phyloP scores from a whole-genome alignment of 768 basidiomycete genomes.

The Tubosaeta brunneosetosa region DNA sequence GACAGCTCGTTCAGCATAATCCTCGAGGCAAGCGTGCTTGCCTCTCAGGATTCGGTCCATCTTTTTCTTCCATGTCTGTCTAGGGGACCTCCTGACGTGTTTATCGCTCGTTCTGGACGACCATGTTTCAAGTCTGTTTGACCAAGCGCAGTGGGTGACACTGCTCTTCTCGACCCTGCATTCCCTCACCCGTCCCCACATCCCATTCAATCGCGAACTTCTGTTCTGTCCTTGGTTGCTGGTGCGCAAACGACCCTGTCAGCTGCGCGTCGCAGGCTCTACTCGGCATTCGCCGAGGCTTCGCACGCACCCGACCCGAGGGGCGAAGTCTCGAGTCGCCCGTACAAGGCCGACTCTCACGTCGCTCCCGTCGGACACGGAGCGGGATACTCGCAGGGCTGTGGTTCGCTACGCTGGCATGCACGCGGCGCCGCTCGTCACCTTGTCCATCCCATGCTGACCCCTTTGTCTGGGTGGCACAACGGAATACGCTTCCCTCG shows the following conservation, averaged over 20 bases:
- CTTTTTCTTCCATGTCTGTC: too few species aligned
- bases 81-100: neutral
- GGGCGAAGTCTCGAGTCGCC: neutral
- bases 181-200: neutral
- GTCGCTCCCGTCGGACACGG: neutral
- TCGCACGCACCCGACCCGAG: neutral
- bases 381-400: neutral
- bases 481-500: neutral
- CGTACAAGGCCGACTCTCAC: neutral
- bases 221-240: neutral
- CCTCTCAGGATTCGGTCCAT: too few species aligned
- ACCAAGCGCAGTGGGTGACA: neutral
- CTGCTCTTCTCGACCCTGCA: neutral
- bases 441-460: neutral
- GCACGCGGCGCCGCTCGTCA: neutral
- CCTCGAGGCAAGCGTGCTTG: too few species aligned
- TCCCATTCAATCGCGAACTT: neutral
- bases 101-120: neutral
- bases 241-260: neutral
- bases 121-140: neutral
- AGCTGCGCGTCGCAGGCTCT: neutral
- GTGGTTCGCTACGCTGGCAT: neutral
- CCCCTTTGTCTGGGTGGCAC: neutral
- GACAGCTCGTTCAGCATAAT: neutral
- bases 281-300: neutral